Percentiles rank a stretch among this genome's conserved stretches.
These are phyloP conservation scores for Solanum tarijense DNA, from an alignment of 257 asterid species.

Conservation along the genomic window DNA sequence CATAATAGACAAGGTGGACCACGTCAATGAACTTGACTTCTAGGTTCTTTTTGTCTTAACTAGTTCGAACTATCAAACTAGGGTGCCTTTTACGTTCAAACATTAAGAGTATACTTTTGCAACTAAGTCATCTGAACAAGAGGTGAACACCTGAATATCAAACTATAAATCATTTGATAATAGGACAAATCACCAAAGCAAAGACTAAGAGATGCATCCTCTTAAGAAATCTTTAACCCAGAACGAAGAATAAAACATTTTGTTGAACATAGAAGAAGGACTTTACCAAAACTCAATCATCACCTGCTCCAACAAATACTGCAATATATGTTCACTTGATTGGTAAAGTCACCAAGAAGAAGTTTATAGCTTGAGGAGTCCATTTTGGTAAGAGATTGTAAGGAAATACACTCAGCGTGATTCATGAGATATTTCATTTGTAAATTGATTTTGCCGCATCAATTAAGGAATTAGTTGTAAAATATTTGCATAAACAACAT, in stretches of 20 bases:
- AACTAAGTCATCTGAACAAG: background rate
- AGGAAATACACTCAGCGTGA: background rate
- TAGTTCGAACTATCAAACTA: too few species aligned
- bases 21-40: too few species aligned
- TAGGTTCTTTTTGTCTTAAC: too few species aligned
- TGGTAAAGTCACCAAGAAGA: background rate
- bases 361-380: too few species aligned
- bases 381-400: background rate
- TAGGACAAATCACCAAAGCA: background rate
- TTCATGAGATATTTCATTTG: background rate
- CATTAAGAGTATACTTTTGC: background rate
- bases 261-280: background rate
- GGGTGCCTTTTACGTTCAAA: background rate
- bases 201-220: background rate
- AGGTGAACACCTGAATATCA: background rate
- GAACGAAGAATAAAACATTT: background rate
- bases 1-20: too few species aligned
- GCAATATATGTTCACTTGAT: background rate
- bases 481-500: background rate
- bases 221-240: background rate
- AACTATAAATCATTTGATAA: background rate
- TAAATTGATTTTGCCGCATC: background rate
- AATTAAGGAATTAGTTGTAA: too few species aligned
- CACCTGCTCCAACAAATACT: background rate
- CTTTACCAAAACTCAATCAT: background rate